Base-by-base conservation (phyloP, 257 asterid genomes). In the Fraxinus pennsylvanica region DNA sequence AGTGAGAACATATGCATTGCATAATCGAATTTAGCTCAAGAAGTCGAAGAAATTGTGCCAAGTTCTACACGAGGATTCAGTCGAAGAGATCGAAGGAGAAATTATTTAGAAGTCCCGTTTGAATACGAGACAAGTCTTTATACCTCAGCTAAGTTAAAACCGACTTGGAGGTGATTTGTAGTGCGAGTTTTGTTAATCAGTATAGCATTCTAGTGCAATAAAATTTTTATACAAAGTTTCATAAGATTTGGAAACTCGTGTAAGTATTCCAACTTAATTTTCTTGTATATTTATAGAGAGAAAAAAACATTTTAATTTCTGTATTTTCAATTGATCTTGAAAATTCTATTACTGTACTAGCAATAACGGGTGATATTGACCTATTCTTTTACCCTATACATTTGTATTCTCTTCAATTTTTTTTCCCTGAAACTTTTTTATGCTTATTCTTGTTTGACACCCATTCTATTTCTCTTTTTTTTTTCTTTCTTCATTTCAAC, bases 1-100 rank as follows among this genome's bases (percentile, higher is more conserved):
- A 4, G 45, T 17, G 81, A 75, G 79, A 74, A 78, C 80, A 76
- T 74, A 47, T 74, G 45, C 76, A 68, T 68, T 81, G 65, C 27
- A 1, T 54, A 19, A 1, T 1, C 10, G 17, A 2, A 63, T 63
- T 63, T 13, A n/a, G 36, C 27, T 63, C 33, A 27, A 63, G 65
- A 17, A 4, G 25, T 54, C 8, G 10, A 54, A 54, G 65, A 54
- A 54, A 54, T 6, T 54, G 10, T 54, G 27, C 27, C 1, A 19
- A 54, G 10, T 54, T 17, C 65, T 0, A 27, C 12, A 54, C 7
- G 68, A 22, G 68, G 14, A 9, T 7, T 22, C 32, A 61, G 68
- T 61, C 68, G 33, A 61, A 12, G 32, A 63, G 69, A 63, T 12
- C 35, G 27, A 27, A 9, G 33, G 69, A 63, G 69, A 63, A 63